Percentiles rank a stretch among this genome's conserved stretches.
Conservation (phyloP, 768 basidiomycete genomes). For the Sporobolomyces phaffii region DNA sequence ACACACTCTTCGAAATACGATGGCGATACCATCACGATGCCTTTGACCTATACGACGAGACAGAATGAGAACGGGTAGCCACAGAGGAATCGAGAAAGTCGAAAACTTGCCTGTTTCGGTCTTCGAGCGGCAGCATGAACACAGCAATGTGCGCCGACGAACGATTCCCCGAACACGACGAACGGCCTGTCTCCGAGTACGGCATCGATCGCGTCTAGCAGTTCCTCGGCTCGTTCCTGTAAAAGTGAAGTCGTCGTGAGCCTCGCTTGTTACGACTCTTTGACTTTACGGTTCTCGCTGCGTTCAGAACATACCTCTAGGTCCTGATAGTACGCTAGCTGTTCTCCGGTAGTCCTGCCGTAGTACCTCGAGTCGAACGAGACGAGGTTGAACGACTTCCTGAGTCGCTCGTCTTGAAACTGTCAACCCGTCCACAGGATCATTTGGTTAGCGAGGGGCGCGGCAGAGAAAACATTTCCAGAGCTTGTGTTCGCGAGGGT, state of each 20-base stretch:
- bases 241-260: not conserved
- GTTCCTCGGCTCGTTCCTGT: conserved; percentile 26
- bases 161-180: conserved; percentile 15
- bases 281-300: not conserved
- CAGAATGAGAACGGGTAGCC: not conserved
- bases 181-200: conserved; percentile 12
- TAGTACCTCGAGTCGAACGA: conserved; percentile 21
- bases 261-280: not conserved
- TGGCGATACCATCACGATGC: conserved; percentile 12
- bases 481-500: too few relatives aligned
- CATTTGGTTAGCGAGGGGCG: not conserved
- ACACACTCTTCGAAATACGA: conserved; percentile 10
- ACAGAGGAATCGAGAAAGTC: not conserved
- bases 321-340: conserved; percentile 4
- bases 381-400: conserved; percentile 16
- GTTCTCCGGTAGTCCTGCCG: not conserved
- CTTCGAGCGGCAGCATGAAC: not conserved
- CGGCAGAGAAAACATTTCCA: too few relatives aligned
- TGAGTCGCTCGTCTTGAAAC: conserved; percentile 13
- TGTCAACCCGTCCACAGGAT: not conserved
- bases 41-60: conserved; percentile 1
- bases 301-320: conserved; percentile 7
- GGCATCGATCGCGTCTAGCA: conserved; percentile 17
- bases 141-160: conserved; percentile 19
- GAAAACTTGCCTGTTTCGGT: conserved; percentile 5